Evolutionary conservation across 2,329 filamentous ascomycete genomes (phyloP).

Genomic region (Talaromyces amestolkiae): DNA sequence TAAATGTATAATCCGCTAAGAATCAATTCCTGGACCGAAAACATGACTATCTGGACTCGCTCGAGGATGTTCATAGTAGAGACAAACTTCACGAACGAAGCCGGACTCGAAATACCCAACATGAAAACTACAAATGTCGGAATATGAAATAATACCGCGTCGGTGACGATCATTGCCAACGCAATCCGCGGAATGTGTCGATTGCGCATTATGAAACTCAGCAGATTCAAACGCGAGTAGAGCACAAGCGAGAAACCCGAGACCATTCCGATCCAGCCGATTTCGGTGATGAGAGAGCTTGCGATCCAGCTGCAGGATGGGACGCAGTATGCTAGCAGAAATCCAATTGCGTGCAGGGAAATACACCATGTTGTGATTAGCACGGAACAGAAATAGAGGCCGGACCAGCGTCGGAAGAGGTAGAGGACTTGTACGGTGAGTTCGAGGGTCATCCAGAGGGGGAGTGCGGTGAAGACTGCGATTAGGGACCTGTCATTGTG

Average conservation of each 20-base stretch:
- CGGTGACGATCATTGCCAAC: conserved; percentile 40
- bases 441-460: conserved; percentile 22
- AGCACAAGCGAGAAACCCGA: conserved; percentile 42
- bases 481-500: conserved; percentile 13
- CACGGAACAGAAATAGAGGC: conserved; percentile 28
- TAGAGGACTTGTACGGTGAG: conserved; percentile 23
- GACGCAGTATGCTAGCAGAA: conserved; percentile 25
- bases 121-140: conserved; percentile 36
- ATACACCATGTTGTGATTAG: conserved; percentile 23
- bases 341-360: conserved; percentile 24
- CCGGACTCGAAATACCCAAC: conserved; percentile 4
- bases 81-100: conserved; percentile 26
- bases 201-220: conserved; percentile 28
- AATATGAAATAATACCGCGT: conserved; percentile 36
- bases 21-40: conserved; percentile 51
- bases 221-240: conserved; percentile 42
- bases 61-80: conserved; percentile 41
- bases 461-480: conserved; percentile 17
- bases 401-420: conserved; percentile 23
- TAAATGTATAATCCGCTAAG: conserved; percentile 50
- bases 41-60: conserved; percentile 50
- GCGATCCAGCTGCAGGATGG: conserved; percentile 32
- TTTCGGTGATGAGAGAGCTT: conserved; percentile 15
- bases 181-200: conserved; percentile 25
- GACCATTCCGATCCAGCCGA: conserved; percentile 43